Evolutionary conservation across 306 rosid genomes (phyloP), one percentile per base, ranked within the genome.

Genomic region (Cicer bijugum): DNA sequence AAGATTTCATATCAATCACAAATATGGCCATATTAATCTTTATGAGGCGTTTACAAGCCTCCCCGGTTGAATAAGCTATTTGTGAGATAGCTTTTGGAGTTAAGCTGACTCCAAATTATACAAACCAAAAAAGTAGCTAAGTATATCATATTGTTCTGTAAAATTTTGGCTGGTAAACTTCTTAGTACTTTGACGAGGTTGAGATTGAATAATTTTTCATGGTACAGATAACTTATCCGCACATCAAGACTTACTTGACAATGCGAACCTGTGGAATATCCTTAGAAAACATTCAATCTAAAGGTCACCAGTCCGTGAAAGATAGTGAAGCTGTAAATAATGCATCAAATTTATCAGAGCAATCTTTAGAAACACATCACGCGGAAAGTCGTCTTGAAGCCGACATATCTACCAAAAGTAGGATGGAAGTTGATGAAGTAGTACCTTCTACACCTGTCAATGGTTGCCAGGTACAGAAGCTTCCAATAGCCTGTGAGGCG

Each of bases 151-250:
- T 37, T 37, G 35, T 43, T 46, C 42, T 35, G 20, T 55, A 48
- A 6, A 67, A 7, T 71, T 42, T 62, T 44, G 39, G 45, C 37
- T 35, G 52, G 9, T 64, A 33, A 28, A 28, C 35, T 28, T 28
- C 50, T 47, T 62, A 45, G 79, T 61, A 74, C 56, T 61, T 78
- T 6, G 2, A 56, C 71, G 81, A 44, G 40, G 67, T 73, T 62
- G 75, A 65, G 48, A 72, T 57, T 63, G 74, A 83, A 48, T 50
- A 78, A 69, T 46, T 78, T 78, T 76, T 64, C 5, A 48, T 56
- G 43, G 71, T 86, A 75, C 70, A 92, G 98, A 60, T 90, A 71
- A 88, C 74, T 66, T 92, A 92, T 75, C 61, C 38, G 64, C 96
- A 87, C 66, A 90, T 92, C 87, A 90, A 84, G 89, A 63, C 75